Percentiles rank a stretch among this genome's conserved stretches.
phyloP scores from a whole-genome alignment of 2,329 filamentous ascomycete species.

The Gaeumannomyces sp. region DNA sequence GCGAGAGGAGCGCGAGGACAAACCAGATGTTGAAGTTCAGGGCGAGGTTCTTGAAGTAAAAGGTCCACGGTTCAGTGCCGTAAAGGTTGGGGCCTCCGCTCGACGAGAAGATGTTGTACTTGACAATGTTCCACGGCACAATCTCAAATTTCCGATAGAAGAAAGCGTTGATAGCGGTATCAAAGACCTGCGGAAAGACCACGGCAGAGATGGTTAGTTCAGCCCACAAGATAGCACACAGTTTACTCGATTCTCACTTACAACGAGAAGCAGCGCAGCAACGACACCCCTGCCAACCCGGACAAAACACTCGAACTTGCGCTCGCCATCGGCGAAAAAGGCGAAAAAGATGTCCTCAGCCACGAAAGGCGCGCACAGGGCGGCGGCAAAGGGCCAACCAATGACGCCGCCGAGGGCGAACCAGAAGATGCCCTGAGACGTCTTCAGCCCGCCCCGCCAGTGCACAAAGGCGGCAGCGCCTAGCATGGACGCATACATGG shows the following conservation, averaged over 20 bases:
- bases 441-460: conserved; percentile 73
- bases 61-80: conserved; percentile 93
- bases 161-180: conserved; percentile 68
- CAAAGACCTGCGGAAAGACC: conserved; percentile 47
- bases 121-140: conserved; percentile 87
- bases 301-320: conserved; percentile 51
- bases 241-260: conserved; percentile 35
- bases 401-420: conserved; percentile 80
- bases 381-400: conserved; percentile 91
- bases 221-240: background rate
- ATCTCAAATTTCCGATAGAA: conserved; percentile 76
- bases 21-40: conserved; percentile 98
- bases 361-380: conserved; percentile 74
- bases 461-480: conserved; percentile 88
- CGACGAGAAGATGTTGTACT: conserved; percentile 88
- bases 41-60: conserved; percentile 84
- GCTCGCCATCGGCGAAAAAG: conserved; percentile 49
- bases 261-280: conserved; percentile 61
- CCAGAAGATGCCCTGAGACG: conserved; percentile 79
- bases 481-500: conserved; percentile 89
- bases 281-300: conserved; percentile 62
- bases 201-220: background rate
- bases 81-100: conserved; percentile 84
- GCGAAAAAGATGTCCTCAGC: conserved; percentile 65
- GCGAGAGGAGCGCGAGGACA: conserved; percentile 64